phyloP scores from a whole-genome alignment of 768 basidiomycete genomes.

The Boletus fagicola region DNA sequence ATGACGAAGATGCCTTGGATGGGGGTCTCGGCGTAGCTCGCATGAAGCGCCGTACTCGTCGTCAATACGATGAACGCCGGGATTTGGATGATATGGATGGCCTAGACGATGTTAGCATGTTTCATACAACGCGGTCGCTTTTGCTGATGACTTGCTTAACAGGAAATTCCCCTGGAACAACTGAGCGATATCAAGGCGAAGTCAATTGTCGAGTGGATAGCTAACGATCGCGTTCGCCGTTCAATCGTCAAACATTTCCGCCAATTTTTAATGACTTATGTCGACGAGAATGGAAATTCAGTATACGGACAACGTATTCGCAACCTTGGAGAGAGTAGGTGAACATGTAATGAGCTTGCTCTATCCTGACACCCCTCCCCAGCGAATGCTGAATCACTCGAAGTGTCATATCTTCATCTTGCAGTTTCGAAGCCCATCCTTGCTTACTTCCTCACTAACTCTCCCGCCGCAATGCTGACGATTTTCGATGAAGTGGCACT shows the following conservation, averaged over 20 bases:
- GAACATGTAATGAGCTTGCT: background rate
- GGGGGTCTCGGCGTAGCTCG: conserved; percentile 63
- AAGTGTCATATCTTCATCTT: conserved; percentile 96
- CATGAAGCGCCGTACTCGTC: conserved; percentile 79
- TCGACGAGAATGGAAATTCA: conserved; percentile 86
- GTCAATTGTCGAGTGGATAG: conserved; percentile 97
- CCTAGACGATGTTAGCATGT: conserved; percentile 68
- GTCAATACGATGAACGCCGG: conserved; percentile 91
- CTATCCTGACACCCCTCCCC: conserved; percentile 11
- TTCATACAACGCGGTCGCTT: background rate
- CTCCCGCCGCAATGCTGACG: conserved; percentile 86
- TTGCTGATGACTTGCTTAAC: conserved; percentile 18
- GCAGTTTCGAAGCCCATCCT: conserved; percentile 90
- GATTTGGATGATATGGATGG: conserved; percentile 92
- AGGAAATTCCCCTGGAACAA: conserved; percentile 96
- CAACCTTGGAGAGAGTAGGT: conserved; percentile 89
- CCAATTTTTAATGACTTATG: conserved; percentile 93
- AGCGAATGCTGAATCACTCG: conserved; percentile 97
- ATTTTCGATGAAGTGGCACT: conserved; percentile 97
- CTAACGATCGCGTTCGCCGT: conserved; percentile 84
- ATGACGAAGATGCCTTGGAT: conserved; percentile 71
- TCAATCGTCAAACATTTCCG: conserved; percentile 92
- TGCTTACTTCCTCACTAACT: conserved; percentile 96
- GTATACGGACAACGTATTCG: conserved; percentile 95
- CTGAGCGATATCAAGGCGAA: conserved; percentile 97